Percentiles rank a stretch among this genome's conserved stretches.
Conservation (phyloP, 805 yeast genomes). For the Cephaloascus albidus region DNA sequence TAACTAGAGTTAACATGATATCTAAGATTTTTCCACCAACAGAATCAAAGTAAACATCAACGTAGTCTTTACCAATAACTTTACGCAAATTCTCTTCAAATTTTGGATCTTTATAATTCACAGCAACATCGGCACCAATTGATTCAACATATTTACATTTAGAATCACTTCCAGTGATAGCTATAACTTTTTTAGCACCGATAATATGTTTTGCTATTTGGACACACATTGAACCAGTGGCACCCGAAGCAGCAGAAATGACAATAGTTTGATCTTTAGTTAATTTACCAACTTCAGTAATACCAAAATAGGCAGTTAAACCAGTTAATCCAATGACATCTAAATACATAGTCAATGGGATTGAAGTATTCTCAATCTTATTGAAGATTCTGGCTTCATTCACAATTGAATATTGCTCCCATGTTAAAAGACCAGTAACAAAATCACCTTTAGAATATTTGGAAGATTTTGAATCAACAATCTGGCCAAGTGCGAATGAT, state of each 20-base stretch:
- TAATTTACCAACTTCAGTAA: constrained; percentile 39
- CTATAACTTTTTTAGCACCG: constrained; percentile 48
- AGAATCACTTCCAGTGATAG: constrained; percentile 50
- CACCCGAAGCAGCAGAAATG: constrained; percentile 63
- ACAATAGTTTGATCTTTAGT: constrained; percentile 35
- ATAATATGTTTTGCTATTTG: constrained; percentile 46
- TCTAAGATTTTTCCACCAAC: constrained; percentile 57
- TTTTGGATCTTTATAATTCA: constrained; percentile 41
- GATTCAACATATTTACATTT: constrained; percentile 46
- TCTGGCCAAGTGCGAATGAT: constrained; percentile 36
- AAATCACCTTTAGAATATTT: constrained; percentile 33
- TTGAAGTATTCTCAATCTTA: constrained; percentile 16
- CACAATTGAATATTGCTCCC: constrained; percentile 39
- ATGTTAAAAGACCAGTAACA: constrained; percentile 27
- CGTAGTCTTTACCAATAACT: constrained; percentile 36
- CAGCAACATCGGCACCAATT: constrained; percentile 41
- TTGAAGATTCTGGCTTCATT: constrained; percentile 13
- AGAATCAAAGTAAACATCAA: constrained; percentile 49
- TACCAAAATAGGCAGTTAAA: constrained; percentile 52
- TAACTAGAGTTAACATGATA: constrained; percentile 26
- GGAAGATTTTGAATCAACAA: constrained; percentile 34
- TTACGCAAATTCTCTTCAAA: constrained; percentile 23
- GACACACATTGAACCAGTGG: constrained; percentile 55
- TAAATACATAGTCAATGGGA: constrained; percentile 34
- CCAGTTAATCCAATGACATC: constrained; percentile 49